Percentiles rank a stretch among this genome's conserved stretches.
Conservation (phyloP, 192 early-diverging fungal genomes). For the Entomortierella chlamydospora region DNA sequence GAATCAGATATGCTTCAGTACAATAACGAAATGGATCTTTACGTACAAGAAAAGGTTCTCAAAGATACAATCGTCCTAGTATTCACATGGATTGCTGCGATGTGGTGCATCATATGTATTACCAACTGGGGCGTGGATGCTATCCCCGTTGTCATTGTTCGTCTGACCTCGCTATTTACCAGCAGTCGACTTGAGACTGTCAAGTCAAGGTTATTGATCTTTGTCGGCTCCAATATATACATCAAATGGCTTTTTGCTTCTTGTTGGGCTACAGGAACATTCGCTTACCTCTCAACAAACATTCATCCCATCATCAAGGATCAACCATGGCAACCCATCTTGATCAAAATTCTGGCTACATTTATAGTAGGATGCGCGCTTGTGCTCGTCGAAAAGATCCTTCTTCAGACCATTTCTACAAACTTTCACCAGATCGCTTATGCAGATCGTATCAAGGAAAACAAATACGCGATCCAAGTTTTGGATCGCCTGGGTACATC, state of each 20-base stretch:
- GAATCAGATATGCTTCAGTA: slow-evolving; percentile 2
- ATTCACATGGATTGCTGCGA: slow-evolving; percentile 62
- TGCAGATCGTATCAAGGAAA: slow-evolving; percentile 70
- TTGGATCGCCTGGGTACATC: slow-evolving; percentile 67
- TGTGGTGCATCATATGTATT: slow-evolving; percentile 54
- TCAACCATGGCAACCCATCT: slow-evolving; percentile 59
- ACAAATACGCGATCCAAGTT: slow-evolving; percentile 69
- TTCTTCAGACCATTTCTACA: slow-evolving; percentile 72
- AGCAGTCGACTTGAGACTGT: slow-evolving; percentile 60
- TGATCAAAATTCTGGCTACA: slow-evolving; percentile 66
- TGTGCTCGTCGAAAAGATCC: slow-evolving; percentile 68
- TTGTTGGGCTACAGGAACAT: slow-evolving; percentile 61
- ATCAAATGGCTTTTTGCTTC: slow-evolving; percentile 67
- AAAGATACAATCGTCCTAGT: slow-evolving; percentile 62
- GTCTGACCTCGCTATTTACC: slow-evolving; percentile 57
- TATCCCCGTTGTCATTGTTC: slow-evolving; percentile 64
- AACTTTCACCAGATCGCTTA: slow-evolving; percentile 74
- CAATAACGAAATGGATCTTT: neutral
- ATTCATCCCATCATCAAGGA: slow-evolving; percentile 55
- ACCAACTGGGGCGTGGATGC: slow-evolving; percentile 61
- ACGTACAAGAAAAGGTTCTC: slow-evolving; percentile 51
- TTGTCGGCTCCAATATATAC: slow-evolving; percentile 65
- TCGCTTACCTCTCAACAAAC: slow-evolving; percentile 64
- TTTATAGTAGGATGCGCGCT: slow-evolving; percentile 62
- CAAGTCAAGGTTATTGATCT: slow-evolving; percentile 66